Percentiles rank a stretch among this genome's conserved stretches.
These are phyloP conservation scores for Lentinula guzmanii DNA, from an alignment of 768 basidiomycete species.

Conservation along the genomic window DNA sequence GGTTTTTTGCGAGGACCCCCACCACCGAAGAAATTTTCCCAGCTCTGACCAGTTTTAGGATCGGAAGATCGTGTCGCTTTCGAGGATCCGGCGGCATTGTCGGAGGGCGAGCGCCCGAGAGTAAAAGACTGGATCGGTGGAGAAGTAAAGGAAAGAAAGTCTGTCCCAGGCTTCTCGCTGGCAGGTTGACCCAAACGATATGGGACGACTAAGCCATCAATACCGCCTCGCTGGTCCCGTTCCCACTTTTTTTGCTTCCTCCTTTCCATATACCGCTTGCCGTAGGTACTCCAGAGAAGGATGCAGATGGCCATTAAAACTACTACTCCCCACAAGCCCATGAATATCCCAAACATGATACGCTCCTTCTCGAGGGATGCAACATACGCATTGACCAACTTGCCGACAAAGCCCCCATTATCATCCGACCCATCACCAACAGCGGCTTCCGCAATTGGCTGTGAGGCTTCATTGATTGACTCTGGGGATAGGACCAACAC, in stretches of 20 bases:
- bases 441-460: conserved; percentile 81
- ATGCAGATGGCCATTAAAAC: conserved; percentile 71
- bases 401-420: conserved; percentile 60
- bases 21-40: conserved; percentile 37
- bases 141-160: conserved; percentile 45
- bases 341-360: conserved; percentile 77
- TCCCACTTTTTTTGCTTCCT: conserved; percentile 45
- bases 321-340: conserved; percentile 79
- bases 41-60: conserved; percentile 32
- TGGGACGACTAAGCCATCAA: conserved; percentile 38
- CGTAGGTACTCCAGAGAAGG: conserved; percentile 70
- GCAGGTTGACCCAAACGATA: conserved; percentile 16
- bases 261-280: conserved; percentile 37
- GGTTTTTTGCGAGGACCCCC: conserved; percentile 15
- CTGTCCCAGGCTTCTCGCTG: conserved; percentile 16
- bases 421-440: conserved; percentile 51
- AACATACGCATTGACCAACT: conserved; percentile 69
- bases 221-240: conserved; percentile 42
- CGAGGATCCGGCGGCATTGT: conserved; percentile 6
- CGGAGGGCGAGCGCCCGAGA: conserved; percentile 24
- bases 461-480: conserved; percentile 66
- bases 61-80: conserved; percentile 10
- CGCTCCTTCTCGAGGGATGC: conserved; percentile 72
- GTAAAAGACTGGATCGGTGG: conserved; percentile 27
- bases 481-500: conserved; percentile 72